These are phyloP conservation scores for Neofusicoccum laricinum DNA, from an alignment of 2,329 filamentous ascomycete genomes.

Conservation along the genomic window DNA sequence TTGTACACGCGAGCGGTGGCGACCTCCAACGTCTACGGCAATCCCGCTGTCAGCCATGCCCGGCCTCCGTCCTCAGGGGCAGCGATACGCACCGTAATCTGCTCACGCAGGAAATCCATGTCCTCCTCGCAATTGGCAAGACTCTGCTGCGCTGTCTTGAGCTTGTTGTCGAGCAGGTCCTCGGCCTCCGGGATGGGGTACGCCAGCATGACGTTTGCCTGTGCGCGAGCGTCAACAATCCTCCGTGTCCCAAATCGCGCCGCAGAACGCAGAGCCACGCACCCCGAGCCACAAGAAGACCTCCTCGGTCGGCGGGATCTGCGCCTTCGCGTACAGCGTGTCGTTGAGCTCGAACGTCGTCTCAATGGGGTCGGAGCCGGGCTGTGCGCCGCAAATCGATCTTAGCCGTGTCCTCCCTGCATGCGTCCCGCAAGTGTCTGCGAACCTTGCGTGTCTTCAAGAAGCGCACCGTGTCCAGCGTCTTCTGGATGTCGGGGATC, in stretches of 20 bases:
- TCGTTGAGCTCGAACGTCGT: conserved; percentile 97
- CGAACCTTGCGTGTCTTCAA: conserved; percentile 71
- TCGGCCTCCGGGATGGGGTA: conserved; percentile 90
- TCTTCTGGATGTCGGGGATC: conserved; percentile 96
- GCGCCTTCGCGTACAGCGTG: conserved; percentile 86
- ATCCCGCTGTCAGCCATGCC: conserved; percentile 19
- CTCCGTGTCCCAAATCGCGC: neutral
- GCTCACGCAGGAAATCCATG: conserved; percentile 89
- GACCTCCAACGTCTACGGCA: conserved; percentile 83
- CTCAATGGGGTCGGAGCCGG: conserved; percentile 67
- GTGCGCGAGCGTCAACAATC: neutral
- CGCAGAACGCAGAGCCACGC: conserved; percentile 38
- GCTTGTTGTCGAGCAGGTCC: conserved; percentile 71
- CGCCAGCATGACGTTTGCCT: conserved; percentile 96
- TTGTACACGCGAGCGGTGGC: conserved; percentile 98
- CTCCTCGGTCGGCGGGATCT: conserved; percentile 78
- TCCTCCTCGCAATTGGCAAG: conserved; percentile 92
- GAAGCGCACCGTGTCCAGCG: conserved; percentile 85
- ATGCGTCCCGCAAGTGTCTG: neutral
- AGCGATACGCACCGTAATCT: conserved; percentile 74
- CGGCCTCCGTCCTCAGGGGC: neutral
- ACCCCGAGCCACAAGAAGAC: conserved; percentile 97
- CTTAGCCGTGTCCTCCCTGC: conserved; percentile 39
- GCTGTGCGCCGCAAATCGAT: conserved; percentile 24
- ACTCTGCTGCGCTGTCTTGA: conserved; percentile 74